Conservation (phyloP, 2,329 filamentous ascomycete genomes). For the Sclerotinia borealis region DNA sequence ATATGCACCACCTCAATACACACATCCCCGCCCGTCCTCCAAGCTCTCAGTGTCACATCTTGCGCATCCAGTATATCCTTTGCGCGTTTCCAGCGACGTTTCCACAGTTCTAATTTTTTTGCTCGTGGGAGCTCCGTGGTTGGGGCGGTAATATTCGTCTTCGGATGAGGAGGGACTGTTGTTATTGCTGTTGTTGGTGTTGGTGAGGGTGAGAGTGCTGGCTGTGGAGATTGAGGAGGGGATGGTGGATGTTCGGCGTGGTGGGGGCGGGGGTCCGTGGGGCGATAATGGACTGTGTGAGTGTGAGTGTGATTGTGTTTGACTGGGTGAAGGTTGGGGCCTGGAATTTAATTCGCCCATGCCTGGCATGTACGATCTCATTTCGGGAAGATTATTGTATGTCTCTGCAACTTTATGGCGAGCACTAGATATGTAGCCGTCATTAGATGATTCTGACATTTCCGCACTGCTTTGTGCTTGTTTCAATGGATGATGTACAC, state of each 20-base stretch:
- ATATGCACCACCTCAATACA: slow-evolving; percentile 59
- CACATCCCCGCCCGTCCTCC: slow-evolving; percentile 68
- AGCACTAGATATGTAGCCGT: slow-evolving; percentile 28
- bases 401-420: slow-evolving; percentile 28
- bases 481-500: slow-evolving; percentile 23
- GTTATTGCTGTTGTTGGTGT: slow-evolving; percentile 13
- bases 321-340: background rate
- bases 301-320: too few relatives aligned
- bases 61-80: slow-evolving; percentile 55
- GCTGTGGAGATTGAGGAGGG: slow-evolving; percentile 3
- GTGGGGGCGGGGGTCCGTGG: slow-evolving; percentile 21
- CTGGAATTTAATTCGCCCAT: slow-evolving; percentile 2
- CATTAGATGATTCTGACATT: slow-evolving; percentile 16
- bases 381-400: slow-evolving; percentile 32
- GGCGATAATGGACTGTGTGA: slow-evolving; percentile 10
- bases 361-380: slow-evolving; percentile 28
- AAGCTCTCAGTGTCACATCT: slow-evolving; percentile 65
- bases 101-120: slow-evolving; percentile 72
- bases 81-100: slow-evolving; percentile 58
- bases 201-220: slow-evolving; percentile 18
- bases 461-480: slow-evolving; percentile 27
- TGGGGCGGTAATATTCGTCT: slow-evolving; percentile 24
- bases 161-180: slow-evolving; percentile 25
- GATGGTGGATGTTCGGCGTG: slow-evolving; percentile 18
- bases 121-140: slow-evolving; percentile 36